Conservation (phyloP, 345 rosid genomes). For the Citrus mangshanensis region DNA sequence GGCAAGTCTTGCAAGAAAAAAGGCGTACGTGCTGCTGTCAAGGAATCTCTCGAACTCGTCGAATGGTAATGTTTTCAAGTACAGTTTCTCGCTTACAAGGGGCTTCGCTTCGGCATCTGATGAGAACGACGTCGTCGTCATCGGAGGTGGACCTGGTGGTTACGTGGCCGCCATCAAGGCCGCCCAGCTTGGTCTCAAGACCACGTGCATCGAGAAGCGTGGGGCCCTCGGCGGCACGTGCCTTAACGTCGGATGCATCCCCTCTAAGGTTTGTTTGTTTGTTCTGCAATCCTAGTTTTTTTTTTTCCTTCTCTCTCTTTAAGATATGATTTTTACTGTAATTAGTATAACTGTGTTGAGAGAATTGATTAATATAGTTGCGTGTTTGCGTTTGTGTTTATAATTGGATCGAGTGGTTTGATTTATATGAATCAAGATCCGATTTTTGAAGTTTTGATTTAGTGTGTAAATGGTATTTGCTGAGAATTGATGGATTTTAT, state of each 20-base stretch:
- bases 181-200: constrained; percentile 93
- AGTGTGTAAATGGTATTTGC: neutral
- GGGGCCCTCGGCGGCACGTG: constrained; percentile 98
- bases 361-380: neutral
- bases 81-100: constrained; percentile 53
- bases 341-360: neutral
- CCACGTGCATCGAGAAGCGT: constrained; percentile 96
- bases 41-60: constrained; percentile 48
- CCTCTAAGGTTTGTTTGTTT: constrained; percentile 68
- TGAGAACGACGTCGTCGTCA: constrained; percentile 88
- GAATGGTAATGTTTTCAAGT: constrained; percentile 49
- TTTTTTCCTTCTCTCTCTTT: neutral
- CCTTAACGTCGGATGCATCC: constrained; percentile 99
- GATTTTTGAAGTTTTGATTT: neutral
- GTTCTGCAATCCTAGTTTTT: neutral
- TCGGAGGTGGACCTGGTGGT: constrained; percentile 99
- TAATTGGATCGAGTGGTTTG: neutral
- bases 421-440: neutral
- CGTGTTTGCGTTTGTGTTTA: neutral
- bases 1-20: constrained; percentile 83
- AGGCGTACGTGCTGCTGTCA: constrained; percentile 50
- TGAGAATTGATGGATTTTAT: neutral
- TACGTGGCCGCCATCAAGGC: constrained; percentile 99
- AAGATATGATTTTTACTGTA: neutral
- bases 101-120: constrained; percentile 88